A percentile compares a stretch with the other conserved stretches of the same genome.
These are phyloP conservation scores for Suillus sp. DNA, from an alignment of 768 basidiomycete species.

Conservation along the genomic window DNA sequence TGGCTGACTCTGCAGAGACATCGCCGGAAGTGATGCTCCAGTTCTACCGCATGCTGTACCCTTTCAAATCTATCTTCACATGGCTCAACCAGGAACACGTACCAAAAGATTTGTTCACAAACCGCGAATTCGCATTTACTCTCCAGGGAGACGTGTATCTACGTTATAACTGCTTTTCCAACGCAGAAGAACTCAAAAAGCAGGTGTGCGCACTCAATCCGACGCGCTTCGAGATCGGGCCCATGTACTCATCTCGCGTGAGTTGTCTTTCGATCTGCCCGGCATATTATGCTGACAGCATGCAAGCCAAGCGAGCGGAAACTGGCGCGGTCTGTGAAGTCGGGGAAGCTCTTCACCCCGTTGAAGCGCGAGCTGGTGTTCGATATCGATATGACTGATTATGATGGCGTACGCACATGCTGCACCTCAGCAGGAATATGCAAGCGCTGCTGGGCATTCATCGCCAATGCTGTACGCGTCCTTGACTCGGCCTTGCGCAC, in stretches of 20 bases:
- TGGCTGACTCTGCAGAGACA: slow-evolving; percentile 24
- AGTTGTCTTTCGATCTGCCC: slow-evolving; percentile 31
- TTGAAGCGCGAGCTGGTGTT: slow-evolving; percentile 91
- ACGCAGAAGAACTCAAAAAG: slow-evolving; percentile 87
- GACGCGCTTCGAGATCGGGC: slow-evolving; percentile 95
- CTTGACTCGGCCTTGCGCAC: slow-evolving; percentile 78
- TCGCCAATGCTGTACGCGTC: slow-evolving; percentile 87
- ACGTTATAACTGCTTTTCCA: slow-evolving; percentile 90
- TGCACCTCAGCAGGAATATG: slow-evolving; percentile 92
- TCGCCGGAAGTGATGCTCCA: slow-evolving; percentile 68
- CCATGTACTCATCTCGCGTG: slow-evolving; percentile 86
- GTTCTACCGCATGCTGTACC: slow-evolving; percentile 91
- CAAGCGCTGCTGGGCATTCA: slow-evolving; percentile 92
- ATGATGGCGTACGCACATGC: slow-evolving; percentile 93
- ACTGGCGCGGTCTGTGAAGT: slow-evolving; percentile 58
- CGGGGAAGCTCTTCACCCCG: slow-evolving; percentile 55
- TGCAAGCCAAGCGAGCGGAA: slow-evolving; percentile 86
- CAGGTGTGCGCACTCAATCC: slow-evolving; percentile 85
- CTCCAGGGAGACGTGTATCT: slow-evolving; percentile 89
- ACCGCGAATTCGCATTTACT: slow-evolving; percentile 96
- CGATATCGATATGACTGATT: slow-evolving; percentile 99
- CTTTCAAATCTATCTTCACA: slow-evolving; percentile 89
- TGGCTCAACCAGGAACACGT: slow-evolving; percentile 94
- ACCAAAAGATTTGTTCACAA: slow-evolving; percentile 80
- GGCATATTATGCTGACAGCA: slow-evolving; percentile 4